Conservation (phyloP, 2,329 filamentous ascomycete species). For the Coccinonectria pachysandricola region DNA sequence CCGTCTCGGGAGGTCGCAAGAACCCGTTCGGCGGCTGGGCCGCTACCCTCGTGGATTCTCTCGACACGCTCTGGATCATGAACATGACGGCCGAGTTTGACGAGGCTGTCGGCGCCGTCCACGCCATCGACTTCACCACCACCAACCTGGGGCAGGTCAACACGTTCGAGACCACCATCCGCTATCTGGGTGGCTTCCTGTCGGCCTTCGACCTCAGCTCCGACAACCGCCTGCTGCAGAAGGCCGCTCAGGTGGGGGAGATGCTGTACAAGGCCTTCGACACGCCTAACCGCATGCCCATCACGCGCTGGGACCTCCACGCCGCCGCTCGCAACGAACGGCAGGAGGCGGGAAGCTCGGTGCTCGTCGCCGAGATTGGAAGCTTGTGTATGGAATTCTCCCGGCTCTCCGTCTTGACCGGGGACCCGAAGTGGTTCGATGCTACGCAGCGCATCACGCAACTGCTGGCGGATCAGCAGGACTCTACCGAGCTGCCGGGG, state of each 20-base stretch:
- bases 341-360: conserved; percentile 22
- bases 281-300: conserved; percentile 57
- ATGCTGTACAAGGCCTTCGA: conserved; percentile 58
- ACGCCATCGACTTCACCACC: conserved; percentile 50
- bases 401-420: conserved; percentile 61
- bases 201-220: conserved; percentile 59
- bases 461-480: conserved; percentile 54
- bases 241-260: conserved; percentile 53
- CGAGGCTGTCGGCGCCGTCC: conserved; percentile 47
- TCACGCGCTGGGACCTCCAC: conserved; percentile 36
- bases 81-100: conserved; percentile 55
- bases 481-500: conserved; percentile 56
- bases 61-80: conserved; percentile 68
- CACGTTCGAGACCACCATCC: conserved; percentile 61
- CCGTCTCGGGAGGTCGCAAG: conserved; percentile 39
- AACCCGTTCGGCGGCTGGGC: conserved; percentile 58
- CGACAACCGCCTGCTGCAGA: conserved; percentile 44
- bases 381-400: conserved; percentile 66
- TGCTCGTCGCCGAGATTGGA: conserved; percentile 41
- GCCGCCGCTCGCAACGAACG: conserved; percentile 22
- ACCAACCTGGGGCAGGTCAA: conserved; percentile 42
- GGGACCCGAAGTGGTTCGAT: conserved; percentile 63
- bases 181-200: conserved; percentile 59
- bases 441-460: conserved; percentile 59
- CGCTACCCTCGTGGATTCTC: conserved; percentile 55